Evolutionary conservation across 129 eudicot genomes (phyloP).

Genomic region (Daucus carota): DH1_v3.0 NC_030387.2:35421001-35421500

Average conservation of each 20-base stretch:
- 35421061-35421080: slow-evolving; percentile 54
- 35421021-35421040: slow-evolving; percentile 31
- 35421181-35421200: slow-evolving; percentile 80
- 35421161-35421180: slow-evolving; percentile 54
- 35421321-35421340: slow-evolving; percentile 37
- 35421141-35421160: slow-evolving; percentile 64
- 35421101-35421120: slow-evolving; percentile 45
- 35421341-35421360: slow-evolving; percentile 43
- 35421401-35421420: slow-evolving; percentile 55
- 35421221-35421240: slow-evolving; percentile 41
- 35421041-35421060: slow-evolving; percentile 45
- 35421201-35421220: slow-evolving; percentile 55
- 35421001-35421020: slow-evolving; percentile 78
- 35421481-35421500: slow-evolving; percentile 44
- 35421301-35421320: slow-evolving; percentile 92
- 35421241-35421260: slow-evolving; percentile 46
- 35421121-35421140: slow-evolving; percentile 53
- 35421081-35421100: slow-evolving; percentile 75
- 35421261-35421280: slow-evolving; percentile 55
- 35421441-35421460: slow-evolving; percentile 64
- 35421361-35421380: slow-evolving; percentile 42
- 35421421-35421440: slow-evolving; percentile 37
- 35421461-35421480: slow-evolving; percentile 45
- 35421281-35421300: slow-evolving; percentile 53
- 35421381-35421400: slow-evolving; percentile 75